Evolutionary conservation across 495 filamentous ascomycete species (phyloP).

Genomic region (Talaromyces ruber): DNA sequence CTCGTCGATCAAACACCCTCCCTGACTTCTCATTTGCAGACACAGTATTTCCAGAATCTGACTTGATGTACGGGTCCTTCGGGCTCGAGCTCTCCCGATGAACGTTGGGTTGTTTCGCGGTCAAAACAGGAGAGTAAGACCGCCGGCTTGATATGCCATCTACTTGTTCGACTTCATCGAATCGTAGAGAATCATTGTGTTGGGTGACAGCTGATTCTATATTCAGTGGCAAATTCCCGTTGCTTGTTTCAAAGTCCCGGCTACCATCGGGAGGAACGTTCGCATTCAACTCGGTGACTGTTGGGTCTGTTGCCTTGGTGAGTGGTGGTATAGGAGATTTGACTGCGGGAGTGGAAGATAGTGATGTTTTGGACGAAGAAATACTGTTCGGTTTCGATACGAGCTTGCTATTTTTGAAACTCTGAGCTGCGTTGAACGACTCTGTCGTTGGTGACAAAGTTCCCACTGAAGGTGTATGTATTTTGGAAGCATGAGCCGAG

Average conservation of each 20-base stretch:
- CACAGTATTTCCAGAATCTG: neutral
- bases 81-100: constrained; percentile 14
- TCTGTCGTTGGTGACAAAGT: constrained; percentile 24
- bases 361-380: constrained; percentile 40
- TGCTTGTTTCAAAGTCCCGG: neutral
- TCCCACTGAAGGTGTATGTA: constrained; percentile 31
- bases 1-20: constrained; percentile 21
- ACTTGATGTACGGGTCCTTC: neutral
- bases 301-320: constrained; percentile 20
- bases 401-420: constrained; percentile 39
- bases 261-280: neutral
- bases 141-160: constrained; percentile 22
- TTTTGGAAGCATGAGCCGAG: constrained; percentile 29
- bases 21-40: constrained; percentile 12
- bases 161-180: constrained; percentile 20
- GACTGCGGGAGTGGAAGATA: constrained; percentile 30
- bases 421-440: constrained; percentile 24
- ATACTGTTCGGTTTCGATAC: constrained; percentile 40
- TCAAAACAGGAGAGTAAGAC: constrained; percentile 26
- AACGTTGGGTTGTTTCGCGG: constrained; percentile 20
- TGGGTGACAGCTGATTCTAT: neutral
- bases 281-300: constrained; percentile 22
- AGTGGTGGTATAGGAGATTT: constrained; percentile 34
- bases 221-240: neutral
- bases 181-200: constrained; percentile 16